A percentile compares a stretch with the other conserved stretches of the same genome.
Conservation (phyloP, 1,284 basidiomycete species). For the Malassezia restricta region DNA sequence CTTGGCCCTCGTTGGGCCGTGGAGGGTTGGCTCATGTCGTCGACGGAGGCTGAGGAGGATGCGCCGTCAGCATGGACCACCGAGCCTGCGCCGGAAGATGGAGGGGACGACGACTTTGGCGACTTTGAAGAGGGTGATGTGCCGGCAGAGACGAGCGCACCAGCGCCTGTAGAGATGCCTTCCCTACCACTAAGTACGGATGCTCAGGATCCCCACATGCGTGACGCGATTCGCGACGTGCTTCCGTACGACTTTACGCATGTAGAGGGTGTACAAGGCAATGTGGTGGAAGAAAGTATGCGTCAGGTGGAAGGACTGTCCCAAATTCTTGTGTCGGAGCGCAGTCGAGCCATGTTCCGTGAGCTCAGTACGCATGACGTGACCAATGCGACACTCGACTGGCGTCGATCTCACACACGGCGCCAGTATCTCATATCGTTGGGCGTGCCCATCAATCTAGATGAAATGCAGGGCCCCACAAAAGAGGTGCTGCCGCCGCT, state of each 20-base stretch:
- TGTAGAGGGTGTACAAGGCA: not conserved
- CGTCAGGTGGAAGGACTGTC: constrained; percentile 29
- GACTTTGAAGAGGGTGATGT: constrained; percentile 27
- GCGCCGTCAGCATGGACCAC: not conserved
- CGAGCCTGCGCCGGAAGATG: not conserved
- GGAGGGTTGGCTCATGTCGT: not conserved
- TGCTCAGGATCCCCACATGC: not conserved
- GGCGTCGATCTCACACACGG: constrained; percentile 34
- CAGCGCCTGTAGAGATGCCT: not conserved
- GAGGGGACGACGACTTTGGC: constrained; percentile 31
- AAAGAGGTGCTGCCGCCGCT: constrained; percentile 24
- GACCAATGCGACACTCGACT: constrained; percentile 28
- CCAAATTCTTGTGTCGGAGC: constrained; percentile 25
- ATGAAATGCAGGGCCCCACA: constrained; percentile 23
- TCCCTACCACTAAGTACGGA: not conserved
- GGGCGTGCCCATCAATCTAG: constrained; percentile 41
- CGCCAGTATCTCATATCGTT: constrained; percentile 38
- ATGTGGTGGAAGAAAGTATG: constrained; percentile 14
- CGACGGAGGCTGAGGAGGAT: not conserved
- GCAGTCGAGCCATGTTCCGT: constrained; percentile 8
- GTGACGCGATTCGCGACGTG: not conserved
- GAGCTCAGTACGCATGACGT: constrained; percentile 20
- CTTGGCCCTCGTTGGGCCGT: not conserved
- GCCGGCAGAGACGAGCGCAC: not conserved
- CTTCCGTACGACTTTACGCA: constrained; percentile 6